Conservation (phyloP, 805 yeast genomes). For the Kluyveromyces dobzhanskii region DNA sequence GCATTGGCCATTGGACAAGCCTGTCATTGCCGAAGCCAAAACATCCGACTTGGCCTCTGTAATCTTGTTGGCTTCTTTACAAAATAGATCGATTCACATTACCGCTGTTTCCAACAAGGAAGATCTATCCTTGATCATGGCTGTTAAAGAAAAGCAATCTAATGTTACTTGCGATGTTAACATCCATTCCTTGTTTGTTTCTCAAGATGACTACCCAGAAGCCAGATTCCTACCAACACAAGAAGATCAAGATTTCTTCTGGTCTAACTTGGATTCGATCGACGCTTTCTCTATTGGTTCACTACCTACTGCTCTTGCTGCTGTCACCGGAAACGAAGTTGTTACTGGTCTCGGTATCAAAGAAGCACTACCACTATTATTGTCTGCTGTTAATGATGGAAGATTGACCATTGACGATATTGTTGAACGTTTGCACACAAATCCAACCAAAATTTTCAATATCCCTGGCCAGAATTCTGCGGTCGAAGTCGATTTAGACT, state of each 20-base stretch:
- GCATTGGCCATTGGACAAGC: slow-evolving; percentile 77
- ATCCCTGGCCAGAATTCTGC: slow-evolving; percentile 71
- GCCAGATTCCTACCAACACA: slow-evolving; percentile 69
- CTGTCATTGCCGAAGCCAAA: slow-evolving; percentile 85
- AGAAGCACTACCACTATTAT: slow-evolving; percentile 74
- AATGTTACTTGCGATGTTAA: slow-evolving; percentile 87
- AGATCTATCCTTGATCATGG: slow-evolving; percentile 73
- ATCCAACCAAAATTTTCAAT: slow-evolving; percentile 76
- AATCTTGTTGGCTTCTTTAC: slow-evolving; percentile 79
- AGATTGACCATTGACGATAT: slow-evolving; percentile 67
- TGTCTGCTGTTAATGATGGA: slow-evolving; percentile 70
- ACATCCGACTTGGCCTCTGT: slow-evolving; percentile 91
- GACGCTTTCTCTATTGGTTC: slow-evolving; percentile 86
- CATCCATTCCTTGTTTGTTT: slow-evolving; percentile 67
- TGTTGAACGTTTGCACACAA: slow-evolving; percentile 62
- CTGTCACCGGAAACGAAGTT: slow-evolving; percentile 50
- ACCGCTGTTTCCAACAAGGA: slow-evolving; percentile 75
- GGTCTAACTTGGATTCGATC: slow-evolving; percentile 63
- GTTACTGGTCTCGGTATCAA: slow-evolving; percentile 69
- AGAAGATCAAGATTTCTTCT: slow-evolving; percentile 73
- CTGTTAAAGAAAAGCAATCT: slow-evolving; percentile 77
- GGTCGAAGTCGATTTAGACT: slow-evolving; percentile 77
- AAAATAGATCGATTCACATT: slow-evolving; percentile 77
- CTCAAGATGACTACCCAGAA: slow-evolving; percentile 63
- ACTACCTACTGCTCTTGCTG: slow-evolving; percentile 65